Conservation (phyloP, 768 basidiomycete species). For the Sarcomyxa edulis region DNA sequence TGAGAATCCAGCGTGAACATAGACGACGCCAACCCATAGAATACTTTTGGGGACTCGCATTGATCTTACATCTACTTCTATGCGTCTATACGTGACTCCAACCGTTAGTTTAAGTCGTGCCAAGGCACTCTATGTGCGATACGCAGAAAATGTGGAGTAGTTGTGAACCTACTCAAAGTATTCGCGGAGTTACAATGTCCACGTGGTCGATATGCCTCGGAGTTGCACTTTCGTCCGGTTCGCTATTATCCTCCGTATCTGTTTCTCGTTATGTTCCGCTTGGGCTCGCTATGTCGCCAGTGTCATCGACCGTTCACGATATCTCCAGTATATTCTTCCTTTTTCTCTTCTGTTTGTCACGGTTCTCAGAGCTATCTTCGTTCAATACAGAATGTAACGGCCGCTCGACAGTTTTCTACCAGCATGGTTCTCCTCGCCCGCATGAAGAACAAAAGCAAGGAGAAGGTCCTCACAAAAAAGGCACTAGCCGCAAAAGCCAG, state of each 20-base stretch:
- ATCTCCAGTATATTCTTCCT: slow-evolving; percentile 8
- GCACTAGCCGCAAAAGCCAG: slow-evolving; percentile 60
- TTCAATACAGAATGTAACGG: not conserved
- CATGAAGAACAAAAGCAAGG: slow-evolving; percentile 43
- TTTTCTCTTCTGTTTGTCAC: slow-evolving; percentile 1
- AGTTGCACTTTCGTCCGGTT: not conserved
- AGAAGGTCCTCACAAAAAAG: slow-evolving; percentile 63
- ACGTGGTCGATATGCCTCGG: too few species aligned
- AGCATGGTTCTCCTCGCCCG: slow-evolving; percentile 41
- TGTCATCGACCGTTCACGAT: slow-evolving; percentile 16
- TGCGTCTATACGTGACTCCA: too few species aligned
- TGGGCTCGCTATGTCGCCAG: slow-evolving; percentile 21
- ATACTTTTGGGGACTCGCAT: too few species aligned
- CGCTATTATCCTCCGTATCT: slow-evolving; percentile 2
- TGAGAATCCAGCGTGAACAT: too few species aligned
- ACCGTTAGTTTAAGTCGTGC: too few species aligned
- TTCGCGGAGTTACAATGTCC: not conserved
- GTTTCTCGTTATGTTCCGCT: slow-evolving; percentile 16
- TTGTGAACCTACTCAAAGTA: not conserved
- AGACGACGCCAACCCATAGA: too few species aligned
- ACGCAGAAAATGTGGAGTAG: not conserved
- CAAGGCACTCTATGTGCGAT: too few species aligned
- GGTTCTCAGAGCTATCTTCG: not conserved
- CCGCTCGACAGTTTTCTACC: slow-evolving; percentile 46
- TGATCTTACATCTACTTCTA: too few species aligned